These are phyloP conservation scores for Kodamaea derodonti DNA, from an alignment of 1,139 yeast genomes.

Conservation along the genomic window DNA sequence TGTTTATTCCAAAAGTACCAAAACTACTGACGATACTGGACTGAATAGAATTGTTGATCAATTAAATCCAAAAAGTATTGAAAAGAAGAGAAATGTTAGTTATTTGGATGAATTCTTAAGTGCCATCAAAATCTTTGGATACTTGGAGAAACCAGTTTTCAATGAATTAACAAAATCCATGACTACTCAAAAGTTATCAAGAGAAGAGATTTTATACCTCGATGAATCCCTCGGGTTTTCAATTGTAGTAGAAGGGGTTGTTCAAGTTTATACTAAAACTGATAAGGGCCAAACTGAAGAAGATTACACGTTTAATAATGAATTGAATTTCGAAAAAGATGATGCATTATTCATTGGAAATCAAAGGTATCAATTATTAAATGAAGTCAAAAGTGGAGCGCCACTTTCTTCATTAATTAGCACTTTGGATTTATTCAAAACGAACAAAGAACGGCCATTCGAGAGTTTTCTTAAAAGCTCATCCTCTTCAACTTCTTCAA, in stretches of 20 bases:
- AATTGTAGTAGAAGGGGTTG: conserved; percentile 89
- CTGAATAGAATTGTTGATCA: conserved; percentile 11
- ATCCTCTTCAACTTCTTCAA: conserved; percentile 5
- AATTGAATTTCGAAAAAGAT: conserved; percentile 30
- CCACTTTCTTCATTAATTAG: conserved; percentile 82
- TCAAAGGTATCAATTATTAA: conserved; percentile 68
- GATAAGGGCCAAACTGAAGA: conserved; percentile 12
- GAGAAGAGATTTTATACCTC: conserved; percentile 70
- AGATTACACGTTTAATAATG: conserved; percentile 12
- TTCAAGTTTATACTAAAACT: conserved; percentile 67
- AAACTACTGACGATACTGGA: conserved; percentile 6
- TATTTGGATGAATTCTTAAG: conserved; percentile 85
- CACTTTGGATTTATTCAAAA: conserved; percentile 59
- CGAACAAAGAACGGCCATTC: conserved; percentile 11
- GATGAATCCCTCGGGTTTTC: conserved; percentile 77
- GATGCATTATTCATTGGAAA: conserved; percentile 44
- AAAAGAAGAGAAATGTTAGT: conserved; percentile 33
- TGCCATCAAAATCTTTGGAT: conserved; percentile 93
- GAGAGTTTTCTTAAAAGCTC: conserved; percentile 9
- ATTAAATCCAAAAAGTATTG: conserved; percentile 9
- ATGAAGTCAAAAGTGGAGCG: conserved; percentile 80
- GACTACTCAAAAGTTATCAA: conserved; percentile 80
- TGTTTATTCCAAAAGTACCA: conserved; percentile 31
- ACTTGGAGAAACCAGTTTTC: conserved; percentile 83
- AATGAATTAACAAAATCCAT: conserved; percentile 89